phyloP scores from a whole-genome alignment of 1,284 basidiomycete species.

The Athelia psychrophila region DNA sequence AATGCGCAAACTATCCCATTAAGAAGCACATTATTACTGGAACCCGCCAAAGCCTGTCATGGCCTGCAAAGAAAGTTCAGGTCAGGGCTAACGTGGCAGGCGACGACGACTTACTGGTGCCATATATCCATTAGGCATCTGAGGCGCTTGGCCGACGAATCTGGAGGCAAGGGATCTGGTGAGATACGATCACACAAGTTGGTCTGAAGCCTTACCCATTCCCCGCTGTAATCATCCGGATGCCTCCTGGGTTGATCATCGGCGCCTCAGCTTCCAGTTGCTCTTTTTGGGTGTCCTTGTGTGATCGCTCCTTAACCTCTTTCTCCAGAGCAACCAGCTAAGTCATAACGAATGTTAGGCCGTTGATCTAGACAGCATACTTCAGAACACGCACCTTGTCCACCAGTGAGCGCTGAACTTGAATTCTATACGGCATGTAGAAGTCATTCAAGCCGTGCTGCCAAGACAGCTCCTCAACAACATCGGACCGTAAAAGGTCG shows the following conservation, averaged over 20 bases:
- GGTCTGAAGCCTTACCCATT: conserved; percentile 47
- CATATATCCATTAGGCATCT: conserved; percentile 42
- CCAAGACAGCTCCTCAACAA: conserved; percentile 96
- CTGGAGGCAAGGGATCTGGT: conserved; percentile 21
- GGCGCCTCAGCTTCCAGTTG: conserved; percentile 78
- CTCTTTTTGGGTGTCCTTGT: conserved; percentile 85
- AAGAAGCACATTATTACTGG: conserved; percentile 2
- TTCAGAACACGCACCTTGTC: conserved; percentile 49
- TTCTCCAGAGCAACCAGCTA: conserved; percentile 76
- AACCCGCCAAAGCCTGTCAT: conserved; percentile 28
- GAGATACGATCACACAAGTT: neutral
- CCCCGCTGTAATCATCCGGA: conserved; percentile 64
- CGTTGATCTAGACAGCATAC: conserved; percentile 1
- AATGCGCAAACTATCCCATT: neutral
- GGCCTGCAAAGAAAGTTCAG: conserved; percentile 11
- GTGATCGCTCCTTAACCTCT: conserved; percentile 78
- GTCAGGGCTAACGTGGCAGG: conserved; percentile 10
- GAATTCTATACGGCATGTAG: conserved; percentile 93
- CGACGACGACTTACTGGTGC: conserved; percentile 35
- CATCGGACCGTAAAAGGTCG: conserved; percentile 87
- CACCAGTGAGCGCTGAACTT: conserved; percentile 74
- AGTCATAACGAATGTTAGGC: conserved; percentile 9
- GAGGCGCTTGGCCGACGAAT: conserved; percentile 40
- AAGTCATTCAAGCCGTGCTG: conserved; percentile 94
- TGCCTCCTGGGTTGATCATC: conserved; percentile 77